These are phyloP conservation scores for Antarctomyces pellizariae DNA, from an alignment of 495 filamentous ascomycete genomes.

Conservation along the genomic window DNA sequence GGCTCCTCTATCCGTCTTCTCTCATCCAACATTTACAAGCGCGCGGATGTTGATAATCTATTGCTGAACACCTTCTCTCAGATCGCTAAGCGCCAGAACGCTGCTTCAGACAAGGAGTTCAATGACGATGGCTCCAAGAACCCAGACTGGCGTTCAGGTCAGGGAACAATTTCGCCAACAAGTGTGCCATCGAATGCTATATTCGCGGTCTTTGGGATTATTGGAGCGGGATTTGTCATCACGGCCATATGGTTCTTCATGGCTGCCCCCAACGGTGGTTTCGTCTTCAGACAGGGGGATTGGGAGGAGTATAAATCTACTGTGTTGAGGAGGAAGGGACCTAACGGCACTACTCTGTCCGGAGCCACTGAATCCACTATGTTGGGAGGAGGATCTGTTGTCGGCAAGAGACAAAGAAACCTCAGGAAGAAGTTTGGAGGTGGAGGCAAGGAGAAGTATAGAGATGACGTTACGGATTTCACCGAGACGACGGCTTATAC, in stretches of 20 bases:
- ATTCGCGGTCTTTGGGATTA: constrained; percentile 63
- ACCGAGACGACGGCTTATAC: constrained; percentile 16
- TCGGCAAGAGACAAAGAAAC: constrained; percentile 6
- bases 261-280: constrained; percentile 90
- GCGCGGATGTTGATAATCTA: too few species aligned
- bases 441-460: constrained; percentile 1
- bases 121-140: too few species aligned
- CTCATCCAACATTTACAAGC: constrained; percentile 4
- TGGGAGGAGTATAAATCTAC: constrained; percentile 99
- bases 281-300: constrained; percentile 59
- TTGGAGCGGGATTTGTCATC: constrained; percentile 57
- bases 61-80: constrained; percentile 5
- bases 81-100: too few species aligned
- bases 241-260: constrained; percentile 91
- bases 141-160: too few species aligned
- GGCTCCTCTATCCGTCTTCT: constrained; percentile 1
- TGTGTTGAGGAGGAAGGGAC: constrained; percentile 76
- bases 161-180: constrained; percentile 19
- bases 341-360: constrained; percentile 59
- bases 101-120: too few species aligned
- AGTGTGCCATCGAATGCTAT: constrained; percentile 66
- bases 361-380: constrained; percentile 62
- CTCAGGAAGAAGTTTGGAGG: too few species aligned
- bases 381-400: constrained; percentile 36
- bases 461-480: background rate